Evolutionary conservation across 2,329 filamentous ascomycete species (phyloP).

Genomic region (Exutisphaerella laricina): DNA sequence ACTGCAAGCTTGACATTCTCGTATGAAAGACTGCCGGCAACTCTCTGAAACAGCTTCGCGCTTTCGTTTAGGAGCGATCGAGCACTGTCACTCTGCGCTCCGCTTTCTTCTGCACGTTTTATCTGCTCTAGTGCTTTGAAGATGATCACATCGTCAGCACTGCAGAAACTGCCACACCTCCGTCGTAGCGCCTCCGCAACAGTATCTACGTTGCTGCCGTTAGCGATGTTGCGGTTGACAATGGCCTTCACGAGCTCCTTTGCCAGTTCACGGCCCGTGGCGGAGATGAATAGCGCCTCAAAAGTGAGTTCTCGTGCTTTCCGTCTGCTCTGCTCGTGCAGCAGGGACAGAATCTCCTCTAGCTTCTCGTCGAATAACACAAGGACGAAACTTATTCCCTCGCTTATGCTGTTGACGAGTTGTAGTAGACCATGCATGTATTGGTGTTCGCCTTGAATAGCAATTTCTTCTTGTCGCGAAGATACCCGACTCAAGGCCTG

Average conservation of each 20-base stretch:
- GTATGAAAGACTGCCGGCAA: slow-evolving; percentile 69
- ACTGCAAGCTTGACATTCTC: slow-evolving; percentile 75
- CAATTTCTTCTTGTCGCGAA: slow-evolving; percentile 84
- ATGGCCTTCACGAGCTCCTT: slow-evolving; percentile 96
- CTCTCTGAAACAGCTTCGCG: slow-evolving; percentile 78
- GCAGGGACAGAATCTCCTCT: slow-evolving; percentile 73
- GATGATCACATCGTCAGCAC: slow-evolving; percentile 91
- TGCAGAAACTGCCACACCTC: slow-evolving; percentile 95
- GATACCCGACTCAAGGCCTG: slow-evolving; percentile 72
- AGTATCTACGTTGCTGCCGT: slow-evolving; percentile 93
- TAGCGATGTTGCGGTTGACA: slow-evolving; percentile 95
- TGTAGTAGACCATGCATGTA: slow-evolving; percentile 80
- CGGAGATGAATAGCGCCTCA: slow-evolving; percentile 76
- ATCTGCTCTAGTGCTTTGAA: slow-evolving; percentile 97
- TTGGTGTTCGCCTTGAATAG: slow-evolving; percentile 88
- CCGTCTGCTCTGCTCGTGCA: slow-evolving; percentile 65
- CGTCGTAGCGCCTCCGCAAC: slow-evolving; percentile 90
- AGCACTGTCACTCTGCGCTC: slow-evolving; percentile 66
- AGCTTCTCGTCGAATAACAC: slow-evolving; percentile 93
- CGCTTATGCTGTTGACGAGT: slow-evolving; percentile 83
- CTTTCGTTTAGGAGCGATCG: slow-evolving; percentile 83
- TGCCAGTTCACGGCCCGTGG: slow-evolving; percentile 77
- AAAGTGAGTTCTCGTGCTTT: slow-evolving; percentile 74
- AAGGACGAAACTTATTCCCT: slow-evolving; percentile 92
- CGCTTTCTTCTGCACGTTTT: slow-evolving; percentile 77